Percentiles rank a stretch among this genome's conserved stretches.
These are phyloP conservation scores for Hypomontagnella monticulosa DNA, from an alignment of 495 filamentous ascomycete genomes.

Conservation along the genomic window DNA sequence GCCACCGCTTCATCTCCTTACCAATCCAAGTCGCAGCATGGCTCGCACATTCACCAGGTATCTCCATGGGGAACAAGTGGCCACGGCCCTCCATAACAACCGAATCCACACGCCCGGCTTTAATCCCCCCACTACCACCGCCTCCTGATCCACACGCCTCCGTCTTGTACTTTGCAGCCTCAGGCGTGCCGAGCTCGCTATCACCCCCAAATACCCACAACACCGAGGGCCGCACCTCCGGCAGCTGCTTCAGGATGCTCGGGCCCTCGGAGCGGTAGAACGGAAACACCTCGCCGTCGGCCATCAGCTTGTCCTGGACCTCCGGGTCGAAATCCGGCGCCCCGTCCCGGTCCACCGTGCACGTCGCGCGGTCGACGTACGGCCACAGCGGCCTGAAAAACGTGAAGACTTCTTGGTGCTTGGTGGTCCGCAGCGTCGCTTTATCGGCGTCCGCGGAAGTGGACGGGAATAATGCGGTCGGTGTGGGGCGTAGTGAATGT, in stretches of 20 bases:
- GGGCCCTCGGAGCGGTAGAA: slow-evolving; percentile 82
- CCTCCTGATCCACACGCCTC: slow-evolving; percentile 68
- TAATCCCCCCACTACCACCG: slow-evolving; percentile 74
- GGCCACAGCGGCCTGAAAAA: slow-evolving; percentile 55
- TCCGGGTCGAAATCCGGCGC: slow-evolving; percentile 45
- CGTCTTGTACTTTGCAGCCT: slow-evolving; percentile 64
- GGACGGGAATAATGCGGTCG: slow-evolving; percentile 65
- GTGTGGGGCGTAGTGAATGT: slow-evolving; percentile 72
- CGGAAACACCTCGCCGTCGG: slow-evolving; percentile 48
- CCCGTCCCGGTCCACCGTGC: slow-evolving; percentile 38
- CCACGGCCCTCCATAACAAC: slow-evolving; percentile 73
- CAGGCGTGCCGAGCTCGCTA: slow-evolving; percentile 68
- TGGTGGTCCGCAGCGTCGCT: slow-evolving; percentile 69
- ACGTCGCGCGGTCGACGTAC: slow-evolving; percentile 22
- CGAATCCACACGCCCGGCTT: slow-evolving; percentile 73
- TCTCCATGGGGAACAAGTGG: slow-evolving; percentile 88
- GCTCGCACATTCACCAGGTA: slow-evolving; percentile 70
- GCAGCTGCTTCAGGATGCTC: slow-evolving; percentile 70
- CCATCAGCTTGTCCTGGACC: slow-evolving; percentile 6
- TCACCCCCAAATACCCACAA: slow-evolving; percentile 81
- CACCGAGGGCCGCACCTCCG: slow-evolving; percentile 76
- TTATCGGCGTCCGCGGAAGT: slow-evolving; percentile 34
- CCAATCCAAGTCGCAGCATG: slow-evolving; percentile 70
- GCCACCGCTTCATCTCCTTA: slow-evolving; percentile 70
- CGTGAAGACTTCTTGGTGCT: slow-evolving; percentile 69